phyloP scores from a whole-genome alignment of 2,329 filamentous ascomycete species.

The Hypoxylon sp. region DNA sequence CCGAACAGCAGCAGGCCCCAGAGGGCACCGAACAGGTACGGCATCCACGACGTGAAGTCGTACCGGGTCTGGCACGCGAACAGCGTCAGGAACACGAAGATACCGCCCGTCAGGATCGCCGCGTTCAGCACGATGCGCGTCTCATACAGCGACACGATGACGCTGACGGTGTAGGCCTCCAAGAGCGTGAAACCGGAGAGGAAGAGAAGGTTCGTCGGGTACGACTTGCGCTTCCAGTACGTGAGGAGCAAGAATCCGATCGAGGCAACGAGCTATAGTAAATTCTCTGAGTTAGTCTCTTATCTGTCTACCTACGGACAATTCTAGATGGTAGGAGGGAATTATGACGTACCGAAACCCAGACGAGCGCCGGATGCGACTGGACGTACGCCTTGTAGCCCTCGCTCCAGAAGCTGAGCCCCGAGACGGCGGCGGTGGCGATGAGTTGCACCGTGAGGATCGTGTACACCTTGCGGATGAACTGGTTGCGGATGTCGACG shows the following conservation, averaged over 20 bases:
- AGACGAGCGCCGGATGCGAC: constrained; percentile 83
- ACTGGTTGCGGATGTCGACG: constrained; percentile 95
- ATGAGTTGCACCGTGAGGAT: constrained; percentile 97
- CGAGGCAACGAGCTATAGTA: constrained; percentile 75
- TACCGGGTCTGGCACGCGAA: constrained; percentile 99
- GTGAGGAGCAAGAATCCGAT: constrained; percentile 88
- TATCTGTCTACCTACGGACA: background rate
- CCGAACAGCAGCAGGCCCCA: constrained; percentile 94
- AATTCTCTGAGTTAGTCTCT: constrained; percentile 11
- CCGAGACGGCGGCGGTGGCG: constrained; percentile 82
- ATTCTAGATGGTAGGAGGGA: background rate
- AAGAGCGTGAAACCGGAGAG: constrained; percentile 88
- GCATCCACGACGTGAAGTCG: constrained; percentile 97
- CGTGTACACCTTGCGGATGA: constrained; percentile 96
- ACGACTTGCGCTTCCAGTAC: constrained; percentile 95
- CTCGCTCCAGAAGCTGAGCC: constrained; percentile 84
- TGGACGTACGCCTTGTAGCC: constrained; percentile 91
- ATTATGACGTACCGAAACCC: constrained; percentile 73
- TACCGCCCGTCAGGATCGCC: constrained; percentile 85
- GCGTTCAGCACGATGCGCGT: constrained; percentile 88
- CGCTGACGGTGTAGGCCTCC: constrained; percentile 93
- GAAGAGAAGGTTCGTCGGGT: constrained; percentile 95
- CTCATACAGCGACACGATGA: constrained; percentile 92
- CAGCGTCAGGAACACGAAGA: constrained; percentile 81
- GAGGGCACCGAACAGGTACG: constrained; percentile 89